Evolutionary conservation across 345 rosid species (phyloP).

Genomic region (Theobroma cacao): DNA sequence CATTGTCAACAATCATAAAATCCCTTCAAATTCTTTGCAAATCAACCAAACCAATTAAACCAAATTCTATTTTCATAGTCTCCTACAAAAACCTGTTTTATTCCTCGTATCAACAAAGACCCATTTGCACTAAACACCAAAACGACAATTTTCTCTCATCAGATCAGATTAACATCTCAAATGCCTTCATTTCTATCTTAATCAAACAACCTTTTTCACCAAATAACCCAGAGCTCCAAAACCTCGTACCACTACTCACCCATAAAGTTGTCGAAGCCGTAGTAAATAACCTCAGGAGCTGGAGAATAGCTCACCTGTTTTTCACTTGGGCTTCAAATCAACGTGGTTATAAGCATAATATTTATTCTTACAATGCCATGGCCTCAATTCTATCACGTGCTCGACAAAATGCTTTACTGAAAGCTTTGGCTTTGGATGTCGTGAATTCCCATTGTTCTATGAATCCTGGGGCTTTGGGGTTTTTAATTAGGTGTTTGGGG

Average conservation of each 20-base stretch:
- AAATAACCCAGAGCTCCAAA: slow-evolving; percentile 42
- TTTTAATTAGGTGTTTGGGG: slow-evolving; percentile 74
- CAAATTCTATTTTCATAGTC: neutral
- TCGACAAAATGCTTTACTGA: slow-evolving; percentile 83
- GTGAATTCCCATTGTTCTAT: slow-evolving; percentile 52
- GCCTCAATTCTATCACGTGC: slow-evolving; percentile 83
- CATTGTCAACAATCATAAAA: slow-evolving; percentile 11
- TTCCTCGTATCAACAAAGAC: slow-evolving; percentile 10
- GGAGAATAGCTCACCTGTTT: slow-evolving; percentile 57
- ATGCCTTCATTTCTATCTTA: slow-evolving; percentile 50
- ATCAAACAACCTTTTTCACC: slow-evolving; percentile 45
- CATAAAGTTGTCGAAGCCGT: slow-evolving; percentile 66
- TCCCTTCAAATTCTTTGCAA: slow-evolving; percentile 17
- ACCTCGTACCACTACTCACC: slow-evolving; percentile 53
- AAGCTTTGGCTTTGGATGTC: slow-evolving; percentile 40
- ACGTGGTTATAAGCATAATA: slow-evolving; percentile 54
- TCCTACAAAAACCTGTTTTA: neutral
- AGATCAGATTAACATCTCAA: slow-evolving; percentile 30
- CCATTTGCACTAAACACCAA: slow-evolving; percentile 23
- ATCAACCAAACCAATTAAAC: slow-evolving; percentile 3
- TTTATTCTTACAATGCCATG: slow-evolving; percentile 82
- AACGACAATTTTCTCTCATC: slow-evolving; percentile 24
- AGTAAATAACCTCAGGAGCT: slow-evolving; percentile 44
- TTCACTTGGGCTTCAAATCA: slow-evolving; percentile 71
- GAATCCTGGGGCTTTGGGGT: slow-evolving; percentile 83